Evolutionary conservation across 768 basidiomycete species (phyloP).

Genomic region (Kwoniella heveanensis): DNA sequence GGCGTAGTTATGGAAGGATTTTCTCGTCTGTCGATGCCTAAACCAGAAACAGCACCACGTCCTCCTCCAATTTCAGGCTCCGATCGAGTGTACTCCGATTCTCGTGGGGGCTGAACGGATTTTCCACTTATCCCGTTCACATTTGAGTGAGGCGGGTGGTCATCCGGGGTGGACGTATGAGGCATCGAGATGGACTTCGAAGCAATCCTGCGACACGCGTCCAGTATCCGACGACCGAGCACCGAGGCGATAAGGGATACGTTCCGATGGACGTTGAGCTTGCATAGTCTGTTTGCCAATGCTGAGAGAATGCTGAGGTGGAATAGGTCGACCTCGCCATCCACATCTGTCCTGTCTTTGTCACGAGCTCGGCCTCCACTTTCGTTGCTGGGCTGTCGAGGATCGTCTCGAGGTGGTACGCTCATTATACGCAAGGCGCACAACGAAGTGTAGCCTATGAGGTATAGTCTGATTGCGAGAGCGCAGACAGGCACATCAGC

Average conservation of each 20-base stretch:
- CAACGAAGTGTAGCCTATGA: slow-evolving; percentile 13
- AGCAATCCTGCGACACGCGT: slow-evolving; percentile 13
- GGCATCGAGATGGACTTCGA: not conserved
- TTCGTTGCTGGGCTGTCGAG: too few relatives aligned
- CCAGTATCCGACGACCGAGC: slow-evolving; percentile 11
- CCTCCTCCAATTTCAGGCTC: too few relatives aligned
- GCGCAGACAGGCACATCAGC: too few relatives aligned
- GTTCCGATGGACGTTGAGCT: slow-evolving; percentile 17
- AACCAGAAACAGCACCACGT: too few relatives aligned
- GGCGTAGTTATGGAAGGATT: too few relatives aligned
- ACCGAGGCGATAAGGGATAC: slow-evolving; percentile 19
- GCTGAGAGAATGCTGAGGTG: slow-evolving; percentile 19
- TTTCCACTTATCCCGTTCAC: too few relatives aligned
- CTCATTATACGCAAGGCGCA: slow-evolving; percentile 20
- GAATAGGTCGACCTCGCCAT: slow-evolving; percentile 11
- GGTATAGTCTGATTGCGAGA: slow-evolving; percentile 4
- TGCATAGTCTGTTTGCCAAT: slow-evolving; percentile 9
- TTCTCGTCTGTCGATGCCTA: too few relatives aligned
- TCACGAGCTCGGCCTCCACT: not conserved
- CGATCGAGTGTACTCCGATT: too few relatives aligned
- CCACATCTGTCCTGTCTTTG: slow-evolving; percentile 9
- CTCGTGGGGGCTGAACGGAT: too few relatives aligned
- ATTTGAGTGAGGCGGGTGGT: too few relatives aligned
- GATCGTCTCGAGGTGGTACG: not conserved
- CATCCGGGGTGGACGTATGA: too few relatives aligned